Evolutionary conservation across 2,329 filamentous ascomycete species (phyloP), one percentile per base, ranked within the genome.

Genomic region (Calonectria fujianensis): DNA sequence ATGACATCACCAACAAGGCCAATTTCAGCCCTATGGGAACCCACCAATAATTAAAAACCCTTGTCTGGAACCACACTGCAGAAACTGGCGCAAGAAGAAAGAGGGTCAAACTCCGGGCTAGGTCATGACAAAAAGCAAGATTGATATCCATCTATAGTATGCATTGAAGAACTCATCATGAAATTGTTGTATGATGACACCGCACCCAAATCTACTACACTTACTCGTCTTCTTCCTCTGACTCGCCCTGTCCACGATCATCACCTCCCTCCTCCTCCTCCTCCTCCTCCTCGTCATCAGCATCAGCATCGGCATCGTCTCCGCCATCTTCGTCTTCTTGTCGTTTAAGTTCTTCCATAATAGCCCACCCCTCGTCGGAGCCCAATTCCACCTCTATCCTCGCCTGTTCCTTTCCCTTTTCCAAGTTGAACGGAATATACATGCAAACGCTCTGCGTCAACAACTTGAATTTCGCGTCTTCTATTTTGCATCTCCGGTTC

Each of bases 21-120:
- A 24, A 18, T 31, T 61, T 61, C 57, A 61, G 57, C 57, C 57
- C 57, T 61, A 61, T 37, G 39, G 35, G 57, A 31, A 61, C 57
- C 57, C 32, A 61, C 57, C 24, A 20, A 48, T 18, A 20, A 41
- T 41, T 18, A 41, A 20, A 41, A 18, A 11, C 18, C 51, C 51
- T 35, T 18, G 51, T 54, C 13, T 8, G 7, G 6, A 27, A 39
- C 24, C 29, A 37, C 20, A 24, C 32, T 31, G 14, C 13, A 52
- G 11, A 20, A 52, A 52, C 14, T 2, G 13, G 8, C 27, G 8
- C 29, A 32, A 54, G 16, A 31, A 29, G 29, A 11, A 27, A 20
- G 7, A 10, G 7, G 31, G 51, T 29, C 7, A 20, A 29, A 52
- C 13, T 29, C 27, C 27, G 31, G 18, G 50, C 27, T 8, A 31